A percentile compares a stretch with the other conserved stretches of the same genome.
Evolutionary conservation across 768 basidiomycete species (phyloP).

Genomic region (Candolleomyces efflorescens): DNA sequence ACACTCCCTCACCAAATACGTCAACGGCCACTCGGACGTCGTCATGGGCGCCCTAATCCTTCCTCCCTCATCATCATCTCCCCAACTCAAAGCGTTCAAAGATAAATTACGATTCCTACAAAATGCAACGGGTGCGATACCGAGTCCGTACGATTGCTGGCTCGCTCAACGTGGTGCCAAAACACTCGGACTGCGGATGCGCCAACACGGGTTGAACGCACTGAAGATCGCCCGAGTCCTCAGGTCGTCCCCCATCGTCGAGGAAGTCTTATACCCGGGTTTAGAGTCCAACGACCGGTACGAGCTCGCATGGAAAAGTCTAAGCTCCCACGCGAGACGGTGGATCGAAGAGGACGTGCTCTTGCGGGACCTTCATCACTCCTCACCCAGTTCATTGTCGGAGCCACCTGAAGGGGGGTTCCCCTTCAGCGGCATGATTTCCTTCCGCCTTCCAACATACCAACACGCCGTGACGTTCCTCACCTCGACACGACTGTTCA

Average conservation of each 20-base stretch:
- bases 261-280: conserved; percentile 85
- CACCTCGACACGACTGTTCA: conserved; percentile 59
- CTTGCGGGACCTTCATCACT: conserved; percentile 12
- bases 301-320: conserved; percentile 55
- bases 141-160: conserved; percentile 86
- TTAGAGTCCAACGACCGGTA: conserved; percentile 49
- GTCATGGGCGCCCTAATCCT: conserved; percentile 84
- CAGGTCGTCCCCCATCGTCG: conserved; percentile 49
- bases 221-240: conserved; percentile 69
- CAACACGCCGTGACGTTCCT: conserved; percentile 65
- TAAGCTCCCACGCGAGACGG: conserved; percentile 64
- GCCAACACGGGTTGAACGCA: conserved; percentile 82
- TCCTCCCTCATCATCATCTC: conserved; percentile 25
- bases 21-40: conserved; percentile 93
- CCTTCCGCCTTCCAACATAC: conserved; percentile 63
- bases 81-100: neutral
- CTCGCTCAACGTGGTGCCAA: conserved; percentile 88
- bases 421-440: conserved; percentile 90
- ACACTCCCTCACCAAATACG: conserved; percentile 85
- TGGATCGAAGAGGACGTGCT: conserved; percentile 43
- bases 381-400: conserved; percentile 4
- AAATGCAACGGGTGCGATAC: conserved; percentile 82
- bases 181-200: conserved; percentile 86
- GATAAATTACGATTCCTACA: conserved; percentile 79
- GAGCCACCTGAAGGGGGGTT: conserved; percentile 49